Percentiles rank a stretch among this genome's conserved stretches.
Evolutionary conservation across 2,329 filamentous ascomycete species (phyloP).

Genomic region (Clonostachys byssicola): DNA sequence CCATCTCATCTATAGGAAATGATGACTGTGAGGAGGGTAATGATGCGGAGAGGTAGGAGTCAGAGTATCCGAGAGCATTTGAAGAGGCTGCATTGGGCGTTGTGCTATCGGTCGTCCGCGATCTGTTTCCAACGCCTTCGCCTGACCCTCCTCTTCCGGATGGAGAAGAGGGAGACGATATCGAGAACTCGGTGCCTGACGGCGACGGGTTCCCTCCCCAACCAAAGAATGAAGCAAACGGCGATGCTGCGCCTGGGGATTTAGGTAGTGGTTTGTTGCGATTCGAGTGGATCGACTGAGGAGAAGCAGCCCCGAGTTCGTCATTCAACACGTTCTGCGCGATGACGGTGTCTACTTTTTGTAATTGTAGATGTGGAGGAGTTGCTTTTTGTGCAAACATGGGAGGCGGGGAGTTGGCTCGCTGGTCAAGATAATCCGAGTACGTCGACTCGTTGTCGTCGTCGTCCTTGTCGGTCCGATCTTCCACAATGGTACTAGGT

Average conservation of each 20-base stretch:
- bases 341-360: constrained; percentile 28
- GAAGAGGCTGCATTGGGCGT: constrained; percentile 34
- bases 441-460: constrained; percentile 26
- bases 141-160: constrained; percentile 17
- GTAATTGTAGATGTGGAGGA: constrained; percentile 49
- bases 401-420: constrained; percentile 34
- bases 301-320: constrained; percentile 12
- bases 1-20: constrained; percentile 75
- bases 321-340: constrained; percentile 9
- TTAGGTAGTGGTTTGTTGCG: constrained; percentile 49
- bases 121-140: constrained; percentile 11
- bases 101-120: constrained; percentile 21
- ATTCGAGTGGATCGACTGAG: constrained; percentile 19
- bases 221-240: constrained; percentile 47
- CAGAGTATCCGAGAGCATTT: constrained; percentile 42
- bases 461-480: constrained; percentile 16
- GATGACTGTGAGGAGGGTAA: constrained; percentile 30
- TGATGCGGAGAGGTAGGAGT: constrained; percentile 46
- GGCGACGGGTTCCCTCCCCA: constrained; percentile 46
- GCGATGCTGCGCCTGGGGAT: constrained; percentile 44
- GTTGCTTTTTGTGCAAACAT: constrained; percentile 43
- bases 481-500: background rate
- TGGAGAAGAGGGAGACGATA: constrained; percentile 48
- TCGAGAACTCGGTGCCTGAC: constrained; percentile 43
- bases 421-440: constrained; percentile 28